Conservation (phyloP, 1,284 basidiomycete genomes). For the Peniophora sp. region DNA sequence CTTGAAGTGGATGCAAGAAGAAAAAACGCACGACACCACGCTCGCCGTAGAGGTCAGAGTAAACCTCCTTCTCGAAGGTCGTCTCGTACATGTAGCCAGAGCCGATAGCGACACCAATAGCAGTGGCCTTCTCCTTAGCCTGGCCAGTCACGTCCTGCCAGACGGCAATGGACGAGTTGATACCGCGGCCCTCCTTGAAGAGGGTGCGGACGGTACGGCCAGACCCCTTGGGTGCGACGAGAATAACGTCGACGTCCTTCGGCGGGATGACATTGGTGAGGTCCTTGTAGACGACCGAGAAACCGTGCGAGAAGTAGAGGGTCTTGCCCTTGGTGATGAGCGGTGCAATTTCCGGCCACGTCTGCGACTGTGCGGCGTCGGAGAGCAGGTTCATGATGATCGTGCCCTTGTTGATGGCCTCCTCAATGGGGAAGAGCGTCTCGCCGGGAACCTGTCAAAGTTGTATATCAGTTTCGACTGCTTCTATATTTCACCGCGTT, state of each 20-base stretch:
- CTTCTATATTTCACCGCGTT: neutral
- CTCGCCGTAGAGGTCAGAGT: slow-evolving; percentile 99
- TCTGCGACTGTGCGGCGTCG: slow-evolving; percentile 95
- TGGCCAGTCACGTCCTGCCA: slow-evolving; percentile 96
- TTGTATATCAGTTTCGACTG: neutral
- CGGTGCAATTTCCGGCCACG: slow-evolving; percentile 84
- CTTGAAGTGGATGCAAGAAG: neutral
- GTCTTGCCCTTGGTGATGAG: slow-evolving; percentile 99
- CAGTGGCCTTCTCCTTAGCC: slow-evolving; percentile 95
- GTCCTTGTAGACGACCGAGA: slow-evolving; percentile 98
- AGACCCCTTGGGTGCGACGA: slow-evolving; percentile 98
- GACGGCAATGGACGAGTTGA: slow-evolving; percentile 86
- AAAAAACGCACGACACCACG: slow-evolving; percentile 85
- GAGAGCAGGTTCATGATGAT: slow-evolving; percentile 99
- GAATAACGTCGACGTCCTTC: slow-evolving; percentile 94
- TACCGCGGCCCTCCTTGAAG: slow-evolving; percentile 99
- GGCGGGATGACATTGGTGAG: slow-evolving; percentile 94
- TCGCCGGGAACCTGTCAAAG: slow-evolving; percentile 77
- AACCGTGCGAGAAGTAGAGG: slow-evolving; percentile 99
- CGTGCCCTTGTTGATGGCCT: slow-evolving; percentile 92
- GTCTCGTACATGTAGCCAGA: slow-evolving; percentile 98
- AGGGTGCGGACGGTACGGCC: slow-evolving; percentile 98
- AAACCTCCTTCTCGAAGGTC: slow-evolving; percentile 99
- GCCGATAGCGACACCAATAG: slow-evolving; percentile 91
- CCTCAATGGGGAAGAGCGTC: slow-evolving; percentile 97